Conservation (phyloP, 768 basidiomycete genomes). For the Mycena metata region DNA sequence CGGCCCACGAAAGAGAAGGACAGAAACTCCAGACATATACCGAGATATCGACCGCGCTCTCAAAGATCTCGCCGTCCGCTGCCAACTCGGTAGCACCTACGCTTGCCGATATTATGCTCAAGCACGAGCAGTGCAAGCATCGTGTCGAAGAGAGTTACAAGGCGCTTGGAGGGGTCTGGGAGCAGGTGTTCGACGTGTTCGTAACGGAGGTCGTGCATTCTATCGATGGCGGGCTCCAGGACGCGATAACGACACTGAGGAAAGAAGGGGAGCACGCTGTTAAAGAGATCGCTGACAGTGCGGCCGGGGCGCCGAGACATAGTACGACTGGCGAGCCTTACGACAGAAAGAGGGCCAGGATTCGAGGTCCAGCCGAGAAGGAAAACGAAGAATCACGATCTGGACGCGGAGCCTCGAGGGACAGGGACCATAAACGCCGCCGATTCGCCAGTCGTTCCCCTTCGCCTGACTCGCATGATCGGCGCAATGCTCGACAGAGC, state of each 20-base stretch:
- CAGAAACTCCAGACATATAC: slow-evolving; percentile 64
- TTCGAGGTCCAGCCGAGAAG: slow-evolving; percentile 31
- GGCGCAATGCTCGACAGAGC: slow-evolving; percentile 11
- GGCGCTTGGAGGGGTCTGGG: slow-evolving; percentile 62
- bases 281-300: slow-evolving; percentile 26
- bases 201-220: slow-evolving; percentile 55
- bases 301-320: slow-evolving; percentile 28
- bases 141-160: slow-evolving; percentile 55
- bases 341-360: slow-evolving; percentile 34
- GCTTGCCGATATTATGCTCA: slow-evolving; percentile 59
- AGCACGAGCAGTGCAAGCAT: slow-evolving; percentile 58
- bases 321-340: slow-evolving; percentile 11
- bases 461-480: slow-evolving; percentile 30
- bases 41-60: slow-evolving; percentile 62
- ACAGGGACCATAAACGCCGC: slow-evolving; percentile 47
- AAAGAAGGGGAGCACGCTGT: slow-evolving; percentile 45
- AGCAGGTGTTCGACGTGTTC: slow-evolving; percentile 58
- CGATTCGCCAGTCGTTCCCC: slow-evolving; percentile 39
- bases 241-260: slow-evolving; percentile 50
- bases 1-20: slow-evolving; percentile 58
- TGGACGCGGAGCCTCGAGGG: slow-evolving; percentile 26
- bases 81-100: slow-evolving; percentile 59
- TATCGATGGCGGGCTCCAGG: slow-evolving; percentile 50
- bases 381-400: slow-evolving; percentile 31
- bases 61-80: slow-evolving; percentile 58